phyloP scores from a whole-genome alignment of 345 rosid genomes.

The Turritis glabra region DNA sequence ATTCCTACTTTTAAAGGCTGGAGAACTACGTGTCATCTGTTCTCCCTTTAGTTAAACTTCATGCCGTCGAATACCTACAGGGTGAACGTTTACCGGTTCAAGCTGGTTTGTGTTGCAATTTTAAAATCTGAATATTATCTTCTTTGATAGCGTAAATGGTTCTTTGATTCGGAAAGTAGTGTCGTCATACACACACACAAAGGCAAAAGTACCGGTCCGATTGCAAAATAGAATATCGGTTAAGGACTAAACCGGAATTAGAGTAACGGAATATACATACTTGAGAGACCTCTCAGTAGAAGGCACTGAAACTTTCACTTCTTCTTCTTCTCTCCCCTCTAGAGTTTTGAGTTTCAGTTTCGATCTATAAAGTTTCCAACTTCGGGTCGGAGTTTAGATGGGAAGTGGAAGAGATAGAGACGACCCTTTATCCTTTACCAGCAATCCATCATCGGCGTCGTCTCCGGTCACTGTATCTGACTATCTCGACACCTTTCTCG shows the following conservation, averaged over 20 bases:
- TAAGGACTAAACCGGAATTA: slow-evolving; percentile 6
- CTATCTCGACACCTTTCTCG: slow-evolving; percentile 54
- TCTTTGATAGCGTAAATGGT: background rate
- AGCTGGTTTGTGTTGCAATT: too few relatives aligned
- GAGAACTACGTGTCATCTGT: too few relatives aligned
- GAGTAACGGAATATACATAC: slow-evolving; percentile 7
- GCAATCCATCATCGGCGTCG: slow-evolving; percentile 62
- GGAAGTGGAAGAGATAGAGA: slow-evolving; percentile 65
- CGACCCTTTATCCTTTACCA: slow-evolving; percentile 54
- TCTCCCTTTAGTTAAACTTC: too few relatives aligned
- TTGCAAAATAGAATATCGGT: slow-evolving; percentile 11
- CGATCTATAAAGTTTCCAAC: slow-evolving; percentile 29
- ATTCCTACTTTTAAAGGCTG: too few relatives aligned
- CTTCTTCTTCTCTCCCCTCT: background rate
- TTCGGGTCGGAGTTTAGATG: slow-evolving; percentile 34
- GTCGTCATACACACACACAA: background rate
- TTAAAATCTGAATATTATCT: background rate
- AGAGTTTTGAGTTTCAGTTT: slow-evolving; percentile 21
- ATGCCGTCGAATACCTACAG: too few relatives aligned
- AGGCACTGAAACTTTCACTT: slow-evolving; percentile 17
- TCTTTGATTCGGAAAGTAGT: background rate
- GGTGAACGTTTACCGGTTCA: too few relatives aligned
- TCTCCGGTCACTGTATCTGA: slow-evolving; percentile 73
- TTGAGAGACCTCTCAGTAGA: background rate
- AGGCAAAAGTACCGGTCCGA: slow-evolving; percentile 20